These are phyloP conservation scores for Dictyostelium citrinum DNA, from an alignment of 78 protist genomes.

Conservation along the genomic window DNA sequence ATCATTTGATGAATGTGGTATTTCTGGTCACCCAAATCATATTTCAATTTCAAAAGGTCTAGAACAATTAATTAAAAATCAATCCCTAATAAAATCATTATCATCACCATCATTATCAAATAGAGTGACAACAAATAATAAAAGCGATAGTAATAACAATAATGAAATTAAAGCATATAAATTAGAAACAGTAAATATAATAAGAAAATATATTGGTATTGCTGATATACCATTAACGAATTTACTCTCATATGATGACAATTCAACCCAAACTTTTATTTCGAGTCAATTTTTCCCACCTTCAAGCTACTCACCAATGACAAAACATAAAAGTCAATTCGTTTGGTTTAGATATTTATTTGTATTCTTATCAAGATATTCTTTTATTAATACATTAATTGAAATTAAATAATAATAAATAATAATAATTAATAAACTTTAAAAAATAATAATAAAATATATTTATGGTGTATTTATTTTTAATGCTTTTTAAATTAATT, in stretches of 20 bases:
- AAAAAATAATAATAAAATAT: not conserved
- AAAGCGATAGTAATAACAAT: not conserved
- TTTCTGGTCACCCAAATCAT: slow-evolving; percentile 91
- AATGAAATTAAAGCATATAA: not conserved
- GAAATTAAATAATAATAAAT: not conserved
- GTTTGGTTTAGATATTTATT: slow-evolving; percentile 91
- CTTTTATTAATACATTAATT: slow-evolving; percentile 71
- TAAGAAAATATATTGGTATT: slow-evolving; percentile 81
- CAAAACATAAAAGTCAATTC: slow-evolving; percentile 80
- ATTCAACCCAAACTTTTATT: not conserved
- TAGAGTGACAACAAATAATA: not conserved
- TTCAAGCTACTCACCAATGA: slow-evolving; percentile 68
- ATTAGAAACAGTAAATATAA: slow-evolving; percentile 62
- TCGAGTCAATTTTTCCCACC: not conserved
- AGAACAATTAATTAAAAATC: not conserved
- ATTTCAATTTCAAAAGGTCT: not conserved
- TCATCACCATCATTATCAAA: not conserved
- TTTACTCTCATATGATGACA: not conserved
- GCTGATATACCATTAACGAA: slow-evolving; percentile 19
- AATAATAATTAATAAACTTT: not conserved
- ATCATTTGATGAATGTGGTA: slow-evolving; percentile 89
- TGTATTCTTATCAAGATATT: slow-evolving; percentile 84
- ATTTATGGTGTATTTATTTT: too few relatives aligned
- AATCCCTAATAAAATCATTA: not conserved
- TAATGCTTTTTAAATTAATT: too few relatives aligned